Base-by-base conservation (phyloP, 2,329 filamentous ascomycete genomes). In the Thielaviopsis musarum region DNA sequence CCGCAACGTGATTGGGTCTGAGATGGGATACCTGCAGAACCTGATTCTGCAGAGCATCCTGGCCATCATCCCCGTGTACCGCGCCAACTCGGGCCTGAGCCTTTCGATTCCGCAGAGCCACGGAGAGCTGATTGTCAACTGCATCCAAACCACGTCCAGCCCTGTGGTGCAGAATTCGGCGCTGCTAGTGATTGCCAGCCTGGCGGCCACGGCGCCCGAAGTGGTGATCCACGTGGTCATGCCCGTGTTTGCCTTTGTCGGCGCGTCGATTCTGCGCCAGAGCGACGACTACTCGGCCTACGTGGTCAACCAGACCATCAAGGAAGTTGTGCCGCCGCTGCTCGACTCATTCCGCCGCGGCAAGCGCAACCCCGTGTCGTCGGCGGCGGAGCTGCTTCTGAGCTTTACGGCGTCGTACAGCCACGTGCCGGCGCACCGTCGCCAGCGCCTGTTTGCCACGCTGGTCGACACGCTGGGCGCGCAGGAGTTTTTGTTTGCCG, bases 231-330 rank as follows among this genome's bases (percentile, higher is more conserved):
- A 98, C 72, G 96, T 90, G 65, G 88, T 98, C 58, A 98, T 98
- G 93, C 93, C 93, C 13, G 91, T 98, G 57, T 98, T 98, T 73
- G 97, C 93, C 0, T 96, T 97, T 69, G 96, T 97, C 85, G 90
- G 91, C 51, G 87, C 85, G 52, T 95, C 88, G 3, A 85, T 96
- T 21, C 78, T 98, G 56, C 84, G 88, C 55, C 91, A 96, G 72
- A 89, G 88, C 65, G 94, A 98, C 66, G 91, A 97, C 66, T 97
- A 96, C 72, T 97, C 93, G 22, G 90, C 91, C 13, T 88, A 95
- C 69, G 91, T 98, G 34, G 91, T 96, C 61, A 89, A 94, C 66
- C 90, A 89, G 74, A 97, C 93, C 1, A 91, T 98, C 65, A 88
- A 90, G 63, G 87, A 91, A 66, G 91, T 98, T 22, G 88, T 98